Base-by-base conservation (phyloP, 1,139 yeast species). In the Wickerhamomyces sp. region DNA sequence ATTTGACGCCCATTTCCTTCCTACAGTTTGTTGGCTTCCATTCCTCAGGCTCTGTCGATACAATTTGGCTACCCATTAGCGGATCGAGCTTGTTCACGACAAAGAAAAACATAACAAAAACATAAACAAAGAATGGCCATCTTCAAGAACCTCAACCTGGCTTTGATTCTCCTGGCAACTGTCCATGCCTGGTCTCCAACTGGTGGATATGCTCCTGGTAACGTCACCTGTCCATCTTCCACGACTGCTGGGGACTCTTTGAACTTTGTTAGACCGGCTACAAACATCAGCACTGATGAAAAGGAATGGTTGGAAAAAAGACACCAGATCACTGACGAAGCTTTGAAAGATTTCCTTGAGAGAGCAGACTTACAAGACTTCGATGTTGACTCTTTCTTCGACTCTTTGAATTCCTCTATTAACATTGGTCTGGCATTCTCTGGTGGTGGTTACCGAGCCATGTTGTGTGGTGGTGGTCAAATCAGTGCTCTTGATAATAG, bases 361-460 rank as follows among this genome's bases (percentile, higher is more conserved):
- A 64, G 72, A 16, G 75, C 85, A 5, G 75, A 78, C 36, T 52
- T 82, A 49, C 61, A 73, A 6, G 80, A 75, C 49, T 79, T 85
- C 47, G 73, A 78, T 47, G 71, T 75, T 3, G 62, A 59, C 15
- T 47, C 54, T 3, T 78, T 75, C 48, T 53, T 82, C 47, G 59
- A 63, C 38, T 46, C 58, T 11, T 54, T 61, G 38, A 49, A 63
- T 57, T 41, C 58, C 29, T 61, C 70, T 21, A 66, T 73, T 36
- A 68, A 63, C 37, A 67, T 86, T 36, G 96, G 82, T 4, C 54
- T 87, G 16, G 88, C 95, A 4, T 82, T 85, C 53, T 78, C 91
- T 6, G 96, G 96, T 26, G 96, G 96, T 51, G 94, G 96, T 4
- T 87, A 85, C 60, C 72, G 96, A 40, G 95, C 96, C 33, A 85